These are phyloP conservation scores for Scheffersomyces parashehatae DNA, from an alignment of 1,139 yeast genomes.

Conservation along the genomic window DNA sequence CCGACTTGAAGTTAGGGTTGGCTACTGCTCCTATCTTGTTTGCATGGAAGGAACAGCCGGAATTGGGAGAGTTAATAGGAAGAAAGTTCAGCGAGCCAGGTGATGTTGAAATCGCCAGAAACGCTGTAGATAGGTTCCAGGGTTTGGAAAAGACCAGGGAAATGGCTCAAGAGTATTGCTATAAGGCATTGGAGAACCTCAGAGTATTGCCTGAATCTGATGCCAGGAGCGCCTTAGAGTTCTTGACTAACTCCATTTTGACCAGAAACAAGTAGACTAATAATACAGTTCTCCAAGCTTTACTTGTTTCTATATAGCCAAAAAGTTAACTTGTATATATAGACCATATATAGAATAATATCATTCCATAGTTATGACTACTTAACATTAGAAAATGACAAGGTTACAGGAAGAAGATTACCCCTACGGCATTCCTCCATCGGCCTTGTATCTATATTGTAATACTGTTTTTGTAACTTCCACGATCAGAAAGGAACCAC, in stretches of 20 bases:
- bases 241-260: slow-evolving; percentile 78
- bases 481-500: no score
- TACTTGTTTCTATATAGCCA: not conserved
- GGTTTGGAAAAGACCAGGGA: slow-evolving; percentile 78
- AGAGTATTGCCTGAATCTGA: slow-evolving; percentile 81
- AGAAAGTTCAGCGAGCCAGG: slow-evolving; percentile 81
- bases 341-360: no score
- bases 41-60: slow-evolving; percentile 91
- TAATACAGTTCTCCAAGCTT: not conserved
- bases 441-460: no score
- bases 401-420: no score
- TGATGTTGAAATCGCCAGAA: slow-evolving; percentile 78
- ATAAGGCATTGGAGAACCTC: slow-evolving; percentile 71
- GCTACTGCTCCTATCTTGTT: slow-evolving; percentile 96
- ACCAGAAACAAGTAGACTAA: slow-evolving; percentile 67
- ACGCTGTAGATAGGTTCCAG: slow-evolving; percentile 65
- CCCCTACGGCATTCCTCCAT: no score
- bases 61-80: slow-evolving; percentile 77
- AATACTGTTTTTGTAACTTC: no score
- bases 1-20: slow-evolving; percentile 88
- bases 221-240: slow-evolving; percentile 83
- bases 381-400: no score
- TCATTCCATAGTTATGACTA: no score
- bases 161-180: slow-evolving; percentile 78
- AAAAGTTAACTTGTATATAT: no score